Conservation (phyloP, 1,284 basidiomycete genomes). For the Fomitopsis betulina region DNA sequence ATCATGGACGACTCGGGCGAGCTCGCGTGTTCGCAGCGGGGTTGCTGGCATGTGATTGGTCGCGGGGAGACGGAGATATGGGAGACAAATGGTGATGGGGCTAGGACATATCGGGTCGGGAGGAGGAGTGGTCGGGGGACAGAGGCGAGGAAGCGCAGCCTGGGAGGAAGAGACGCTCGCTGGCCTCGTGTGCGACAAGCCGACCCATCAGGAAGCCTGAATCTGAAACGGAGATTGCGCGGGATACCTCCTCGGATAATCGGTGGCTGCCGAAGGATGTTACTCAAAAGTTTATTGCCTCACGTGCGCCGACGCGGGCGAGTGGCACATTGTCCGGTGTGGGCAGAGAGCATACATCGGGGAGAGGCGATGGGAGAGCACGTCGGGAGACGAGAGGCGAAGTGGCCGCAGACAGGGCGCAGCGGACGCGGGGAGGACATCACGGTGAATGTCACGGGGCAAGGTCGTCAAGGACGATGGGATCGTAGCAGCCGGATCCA, state of each 20-base stretch:
- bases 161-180: neutral
- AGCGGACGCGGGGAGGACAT: slow-evolving; percentile 8
- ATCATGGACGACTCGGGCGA: neutral
- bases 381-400: neutral
- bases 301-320: slow-evolving; percentile 12
- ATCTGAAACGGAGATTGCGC: slow-evolving; percentile 22
- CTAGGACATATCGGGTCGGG: neutral
- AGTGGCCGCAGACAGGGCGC: neutral
- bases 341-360: neutral
- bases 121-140: neutral
- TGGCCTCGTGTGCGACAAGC: neutral
- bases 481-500: slow-evolving; percentile 22
- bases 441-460: slow-evolving; percentile 22
- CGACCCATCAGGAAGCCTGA: neutral
- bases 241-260: slow-evolving; percentile 8
- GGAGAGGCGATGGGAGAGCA: neutral
- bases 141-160: neutral
- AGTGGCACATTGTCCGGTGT: slow-evolving; percentile 10
- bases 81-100: neutral
- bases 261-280: slow-evolving; percentile 8
- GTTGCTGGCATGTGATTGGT: neutral
- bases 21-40: neutral
- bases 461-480: slow-evolving; percentile 25
- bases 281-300: slow-evolving; percentile 25
- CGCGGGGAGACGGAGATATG: slow-evolving; percentile 4